These are phyloP conservation scores for Hypoxylon sp. DNA, from an alignment of 2,329 filamentous ascomycete species.

Conservation along the genomic window DNA sequence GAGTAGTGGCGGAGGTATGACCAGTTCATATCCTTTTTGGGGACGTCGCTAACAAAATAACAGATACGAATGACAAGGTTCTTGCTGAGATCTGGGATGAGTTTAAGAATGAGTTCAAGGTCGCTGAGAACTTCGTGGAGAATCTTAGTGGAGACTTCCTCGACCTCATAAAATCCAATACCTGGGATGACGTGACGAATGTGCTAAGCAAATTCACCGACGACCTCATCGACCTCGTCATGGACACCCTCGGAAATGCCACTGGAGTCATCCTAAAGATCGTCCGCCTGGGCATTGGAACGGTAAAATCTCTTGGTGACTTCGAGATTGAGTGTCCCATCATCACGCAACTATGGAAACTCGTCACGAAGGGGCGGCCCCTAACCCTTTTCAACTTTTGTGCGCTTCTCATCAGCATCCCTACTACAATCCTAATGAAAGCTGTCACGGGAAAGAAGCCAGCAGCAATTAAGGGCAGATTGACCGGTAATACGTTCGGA, in stretches of 20 bases:
- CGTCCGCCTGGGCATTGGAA: constrained; percentile 2
- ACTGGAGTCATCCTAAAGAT: not conserved
- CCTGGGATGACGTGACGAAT: constrained; percentile 1
- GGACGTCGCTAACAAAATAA: not conserved
- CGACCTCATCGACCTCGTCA: constrained; percentile 1
- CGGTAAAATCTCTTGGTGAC: not conserved
- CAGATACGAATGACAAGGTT: not conserved
- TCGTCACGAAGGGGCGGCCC: not conserved
- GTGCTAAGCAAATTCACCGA: not conserved
- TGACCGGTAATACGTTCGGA: not conserved
- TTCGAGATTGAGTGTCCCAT: constrained; percentile 4
- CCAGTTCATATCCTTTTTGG: not conserved
- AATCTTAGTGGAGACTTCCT: constrained; percentile 1
- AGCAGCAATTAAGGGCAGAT: not conserved
- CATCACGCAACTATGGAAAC: not conserved
- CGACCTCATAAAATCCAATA: constrained; percentile 1
- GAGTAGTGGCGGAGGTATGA: not conserved
- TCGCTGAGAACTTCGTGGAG: not conserved
- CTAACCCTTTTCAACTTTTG: constrained; percentile 1
- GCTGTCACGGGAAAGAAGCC: not conserved
- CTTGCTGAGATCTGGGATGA: constrained; percentile 2
- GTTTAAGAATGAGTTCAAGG: not conserved
- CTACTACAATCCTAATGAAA: not conserved
- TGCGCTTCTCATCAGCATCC: not conserved
- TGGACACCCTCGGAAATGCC: not conserved